Evolutionary conservation across 2,329 filamentous ascomycete species (phyloP), one percentile per base, ranked within the genome.

Genomic region (Trichoderma asperellum): DNA sequence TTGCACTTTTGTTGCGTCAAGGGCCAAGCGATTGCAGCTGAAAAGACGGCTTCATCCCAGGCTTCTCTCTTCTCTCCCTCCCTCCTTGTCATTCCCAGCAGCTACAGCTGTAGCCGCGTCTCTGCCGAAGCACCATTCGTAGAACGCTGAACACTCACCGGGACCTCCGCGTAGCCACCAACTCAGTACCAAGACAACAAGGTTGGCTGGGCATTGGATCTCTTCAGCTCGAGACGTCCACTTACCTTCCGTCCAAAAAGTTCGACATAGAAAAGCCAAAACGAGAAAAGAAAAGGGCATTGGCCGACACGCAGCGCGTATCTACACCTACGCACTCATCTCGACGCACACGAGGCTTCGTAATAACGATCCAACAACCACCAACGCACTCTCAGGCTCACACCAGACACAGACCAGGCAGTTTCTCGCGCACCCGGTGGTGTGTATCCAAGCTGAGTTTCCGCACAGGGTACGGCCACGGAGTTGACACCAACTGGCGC

Each of bases 381-480:
- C 58, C 63, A 58, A 27, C 60, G 5, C 37, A 32, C n/a, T 5
- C 32, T 32, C 32, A 32, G 4, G 32, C 32, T 32, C 32, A 32
- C 32, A 32, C 32, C 32, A 32, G 52, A 16, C n/a, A 24, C 49
- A 57, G 52, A 16, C 27, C 55, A 29, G 37, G 47, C n/a, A 29
- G 18, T 29, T 29, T 37, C 21, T 59, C 55, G 37, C 63, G 63
- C 63, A 67, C 63, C 63, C 29, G 63, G 63, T 67, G 63, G 62
- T 67, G 63, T 67, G 55, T 37, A 55, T 35, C 52, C 63, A 67
- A 27, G 55, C 55, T 59, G 40, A 49, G 40, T 67, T 59, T 67
- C 27, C 40, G 40, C 63, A 67, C 63, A 67, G 63, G 63, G 63
- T 67, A 67, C 63, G 63, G 55, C 29, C 58, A 59, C 63, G 29